These are phyloP conservation scores for Plasmodium adleri DNA, from an alignment of 169 alveolate species.

Conservation along the genomic window DNA sequence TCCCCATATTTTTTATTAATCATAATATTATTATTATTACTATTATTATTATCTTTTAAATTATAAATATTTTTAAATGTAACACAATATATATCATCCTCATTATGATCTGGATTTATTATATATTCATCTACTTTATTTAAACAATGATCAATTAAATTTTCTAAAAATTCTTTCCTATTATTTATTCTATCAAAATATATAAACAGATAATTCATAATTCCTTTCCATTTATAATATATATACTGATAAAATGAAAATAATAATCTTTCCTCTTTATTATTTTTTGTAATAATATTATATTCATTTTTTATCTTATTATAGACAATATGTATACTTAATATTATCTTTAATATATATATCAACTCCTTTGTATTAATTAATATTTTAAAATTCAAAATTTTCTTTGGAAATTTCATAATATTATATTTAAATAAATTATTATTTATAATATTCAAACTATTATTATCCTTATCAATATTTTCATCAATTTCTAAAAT, in stretches of 20 bases:
- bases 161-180: constrained; percentile 26
- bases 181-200: constrained; percentile 1
- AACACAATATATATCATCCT: constrained; percentile 5
- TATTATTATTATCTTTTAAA: not conserved
- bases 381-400: no score
- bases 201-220: constrained; percentile 35
- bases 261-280: not conserved
- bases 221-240: constrained; percentile 15
- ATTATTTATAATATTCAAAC: no score
- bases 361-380: not conserved
- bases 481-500: no score
- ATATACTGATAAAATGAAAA: constrained; percentile 1
- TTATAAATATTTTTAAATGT: not conserved
- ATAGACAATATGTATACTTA: constrained; percentile 12
- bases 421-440: no score
- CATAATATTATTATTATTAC: not conserved
- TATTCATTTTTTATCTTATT: constrained; percentile 6
- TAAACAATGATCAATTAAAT: constrained; percentile 12
- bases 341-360: constrained; percentile 3
- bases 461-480: no score
- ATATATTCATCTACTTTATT: not conserved
- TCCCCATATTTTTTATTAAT: no score
- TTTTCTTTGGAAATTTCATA: no score
- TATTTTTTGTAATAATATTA: not conserved
- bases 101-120: no score